These are phyloP conservation scores for Lentinus brumalis DNA, from an alignment of 768 basidiomycete species.

Conservation along the genomic window DNA sequence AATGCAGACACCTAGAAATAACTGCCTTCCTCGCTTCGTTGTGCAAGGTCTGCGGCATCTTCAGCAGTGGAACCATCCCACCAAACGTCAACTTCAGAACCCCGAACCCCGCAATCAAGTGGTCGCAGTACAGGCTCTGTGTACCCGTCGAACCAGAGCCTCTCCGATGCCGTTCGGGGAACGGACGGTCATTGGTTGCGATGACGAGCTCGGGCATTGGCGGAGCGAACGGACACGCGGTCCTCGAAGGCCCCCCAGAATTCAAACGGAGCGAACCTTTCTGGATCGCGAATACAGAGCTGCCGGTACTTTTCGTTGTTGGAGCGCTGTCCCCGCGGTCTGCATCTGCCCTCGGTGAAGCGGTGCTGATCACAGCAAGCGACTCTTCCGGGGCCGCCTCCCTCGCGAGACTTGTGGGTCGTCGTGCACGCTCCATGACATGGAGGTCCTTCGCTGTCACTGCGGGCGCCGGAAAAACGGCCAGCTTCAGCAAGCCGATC, in stretches of 20 bases:
- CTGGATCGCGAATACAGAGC: not conserved
- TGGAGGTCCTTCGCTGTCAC: slow-evolving; percentile 22
- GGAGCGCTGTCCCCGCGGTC: slow-evolving; percentile 42
- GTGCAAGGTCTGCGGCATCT: slow-evolving; percentile 44
- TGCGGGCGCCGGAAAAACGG: not conserved
- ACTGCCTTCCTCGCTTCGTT: slow-evolving; percentile 48
- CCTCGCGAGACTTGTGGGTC: slow-evolving; percentile 10
- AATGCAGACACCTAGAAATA: slow-evolving; percentile 41
- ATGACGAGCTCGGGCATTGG: slow-evolving; percentile 48
- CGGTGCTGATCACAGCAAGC: not conserved
- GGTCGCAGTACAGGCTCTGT: slow-evolving; percentile 39
- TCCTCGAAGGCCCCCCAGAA: slow-evolving; percentile 37
- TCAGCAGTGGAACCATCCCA: slow-evolving; percentile 38
- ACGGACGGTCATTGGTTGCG: slow-evolving; percentile 37
- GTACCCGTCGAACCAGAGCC: slow-evolving; percentile 35
- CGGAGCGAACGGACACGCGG: slow-evolving; percentile 44
- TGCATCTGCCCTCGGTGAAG: slow-evolving; percentile 15
- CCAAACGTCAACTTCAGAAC: slow-evolving; percentile 41
- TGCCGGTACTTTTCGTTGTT: slow-evolving; percentile 34
- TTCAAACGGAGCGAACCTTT: not conserved
- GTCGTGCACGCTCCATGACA: slow-evolving; percentile 21
- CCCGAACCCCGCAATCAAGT: slow-evolving; percentile 42
- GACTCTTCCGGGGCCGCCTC: not conserved
- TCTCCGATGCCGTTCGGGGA: slow-evolving; percentile 25
- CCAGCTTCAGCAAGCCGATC: slow-evolving; percentile 31